Evolutionary conservation across 805 yeast species (phyloP).

Genomic region (Phaffomyces opuntiae): DNA sequence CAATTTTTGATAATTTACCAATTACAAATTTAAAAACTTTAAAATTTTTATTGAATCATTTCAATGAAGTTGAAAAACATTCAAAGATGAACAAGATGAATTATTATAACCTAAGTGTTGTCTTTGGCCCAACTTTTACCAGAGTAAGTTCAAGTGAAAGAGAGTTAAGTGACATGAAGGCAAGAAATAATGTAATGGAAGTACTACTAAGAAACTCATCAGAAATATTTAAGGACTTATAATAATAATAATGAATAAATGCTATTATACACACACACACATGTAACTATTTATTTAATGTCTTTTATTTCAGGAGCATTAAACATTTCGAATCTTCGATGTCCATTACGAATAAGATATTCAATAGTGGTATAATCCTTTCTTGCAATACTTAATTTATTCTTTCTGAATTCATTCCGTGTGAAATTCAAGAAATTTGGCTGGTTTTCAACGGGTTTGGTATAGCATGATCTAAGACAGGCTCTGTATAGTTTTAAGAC

Average conservation of each 20-base stretch:
- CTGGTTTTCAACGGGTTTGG: conserved; percentile 42
- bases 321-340: conserved; percentile 63
- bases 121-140: conserved; percentile 89
- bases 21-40: conserved; percentile 57
- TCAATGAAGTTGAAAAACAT: conserved; percentile 49
- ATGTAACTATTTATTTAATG: conserved; percentile 28
- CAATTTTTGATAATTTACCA: conserved; percentile 51
- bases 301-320: conserved; percentile 66
- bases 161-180: conserved; percentile 80
- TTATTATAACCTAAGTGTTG: conserved; percentile 74
- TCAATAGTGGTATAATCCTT: conserved; percentile 84
- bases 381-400: conserved; percentile 47
- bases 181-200: conserved; percentile 73
- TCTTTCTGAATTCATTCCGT: conserved; percentile 56
- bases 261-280: background rate
- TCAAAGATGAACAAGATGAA: conserved; percentile 71
- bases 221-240: conserved; percentile 6
- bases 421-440: conserved; percentile 35
- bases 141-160: conserved; percentile 72
- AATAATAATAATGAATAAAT: background rate
- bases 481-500: conserved; percentile 42
- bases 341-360: conserved; percentile 72
- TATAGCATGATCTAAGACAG: conserved; percentile 37
- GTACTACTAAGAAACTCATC: conserved; percentile 48
- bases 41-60: conserved; percentile 52